A percentile compares a stretch with the other conserved stretches of the same genome.
Conservation (phyloP, 164 flowering plant genomes). For the Nymphaea thermarum region DNA sequence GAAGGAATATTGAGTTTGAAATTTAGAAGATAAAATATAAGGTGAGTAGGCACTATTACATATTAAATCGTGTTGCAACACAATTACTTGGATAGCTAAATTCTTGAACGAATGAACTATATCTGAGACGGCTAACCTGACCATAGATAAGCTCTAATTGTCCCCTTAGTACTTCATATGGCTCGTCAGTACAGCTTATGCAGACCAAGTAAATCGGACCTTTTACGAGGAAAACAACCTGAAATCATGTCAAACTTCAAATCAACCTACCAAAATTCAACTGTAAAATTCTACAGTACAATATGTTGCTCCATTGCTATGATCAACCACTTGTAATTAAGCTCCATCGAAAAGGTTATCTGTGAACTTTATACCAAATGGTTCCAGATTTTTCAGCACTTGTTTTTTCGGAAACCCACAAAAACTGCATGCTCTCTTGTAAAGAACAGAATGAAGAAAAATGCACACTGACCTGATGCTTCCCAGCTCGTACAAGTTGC, state of each 20-base stretch:
- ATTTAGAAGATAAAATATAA: background rate
- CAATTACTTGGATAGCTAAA: background rate
- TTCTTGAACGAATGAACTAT: too few species aligned
- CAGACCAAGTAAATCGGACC: conserved; percentile 95
- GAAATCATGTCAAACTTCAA: conserved; percentile 11
- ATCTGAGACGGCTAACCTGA: conserved; percentile 40
- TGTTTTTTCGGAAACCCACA: too few species aligned
- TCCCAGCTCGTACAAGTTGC: conserved; percentile 85
- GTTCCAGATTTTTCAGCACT: too few species aligned
- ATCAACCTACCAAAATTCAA: conserved; percentile 1
- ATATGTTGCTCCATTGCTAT: background rate
- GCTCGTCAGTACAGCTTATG: conserved; percentile 98
- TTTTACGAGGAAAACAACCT: conserved; percentile 93
- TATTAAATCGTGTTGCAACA: background rate
- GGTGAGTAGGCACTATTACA: background rate
- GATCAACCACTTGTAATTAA: too few species aligned
- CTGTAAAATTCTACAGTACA: background rate
- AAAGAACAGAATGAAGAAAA: background rate
- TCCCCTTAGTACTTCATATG: conserved; percentile 70
- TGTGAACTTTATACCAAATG: too few species aligned
- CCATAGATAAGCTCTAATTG: conserved; percentile 91
- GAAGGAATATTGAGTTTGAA: background rate
- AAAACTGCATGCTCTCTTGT: background rate
- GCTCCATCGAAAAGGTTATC: too few species aligned
- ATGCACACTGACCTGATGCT: conserved; percentile 64